A percentile compares a stretch with the other conserved stretches of the same genome.
phyloP scores from a whole-genome alignment of 2,329 filamentous ascomycete genomes.

The Phyllosticta capitalensis region DNA sequence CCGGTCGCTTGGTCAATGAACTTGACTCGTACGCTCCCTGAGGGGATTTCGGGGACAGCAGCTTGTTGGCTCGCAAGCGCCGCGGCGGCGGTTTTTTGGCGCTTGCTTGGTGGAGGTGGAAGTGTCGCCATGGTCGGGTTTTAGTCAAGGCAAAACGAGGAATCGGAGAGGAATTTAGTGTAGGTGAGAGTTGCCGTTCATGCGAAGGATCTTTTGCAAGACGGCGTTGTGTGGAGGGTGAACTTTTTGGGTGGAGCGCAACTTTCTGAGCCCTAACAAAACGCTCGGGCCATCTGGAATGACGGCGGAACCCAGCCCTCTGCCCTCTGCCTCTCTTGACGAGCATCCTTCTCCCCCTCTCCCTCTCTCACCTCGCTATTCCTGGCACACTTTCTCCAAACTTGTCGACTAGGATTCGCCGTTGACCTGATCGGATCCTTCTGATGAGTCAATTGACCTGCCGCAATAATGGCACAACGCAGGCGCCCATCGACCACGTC shows the following conservation, averaged over 20 bases:
- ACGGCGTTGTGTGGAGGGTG: neutral
- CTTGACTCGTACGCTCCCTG: slow-evolving; percentile 73
- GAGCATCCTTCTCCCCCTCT: neutral
- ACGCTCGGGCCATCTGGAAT: neutral
- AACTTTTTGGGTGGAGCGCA: neutral
- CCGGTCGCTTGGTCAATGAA: slow-evolving; percentile 75
- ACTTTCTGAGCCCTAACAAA: slow-evolving; percentile 8
- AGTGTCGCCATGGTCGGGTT: slow-evolving; percentile 62
- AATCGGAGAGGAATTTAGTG: neutral
- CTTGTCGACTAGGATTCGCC: too few relatives aligned
- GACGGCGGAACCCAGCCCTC: neutral
- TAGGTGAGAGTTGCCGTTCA: neutral
- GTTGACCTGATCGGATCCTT: neutral
- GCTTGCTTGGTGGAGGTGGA: slow-evolving; percentile 76
- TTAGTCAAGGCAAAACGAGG: neutral
- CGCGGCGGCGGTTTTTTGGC: slow-evolving; percentile 66
- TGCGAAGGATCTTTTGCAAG: neutral
- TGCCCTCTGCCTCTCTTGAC: neutral
- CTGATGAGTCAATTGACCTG: neutral
- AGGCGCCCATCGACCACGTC: slow-evolving; percentile 21
- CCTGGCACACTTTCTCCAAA: too few relatives aligned
- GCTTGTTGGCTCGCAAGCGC: slow-evolving; percentile 67
- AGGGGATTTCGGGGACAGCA: slow-evolving; percentile 58
- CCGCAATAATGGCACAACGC: slow-evolving; percentile 18
- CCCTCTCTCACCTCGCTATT: neutral